A percentile compares a stretch with the other conserved stretches of the same genome.
phyloP scores from a whole-genome alignment of 768 basidiomycete species.

The Tricholoma saponaceum region DNA sequence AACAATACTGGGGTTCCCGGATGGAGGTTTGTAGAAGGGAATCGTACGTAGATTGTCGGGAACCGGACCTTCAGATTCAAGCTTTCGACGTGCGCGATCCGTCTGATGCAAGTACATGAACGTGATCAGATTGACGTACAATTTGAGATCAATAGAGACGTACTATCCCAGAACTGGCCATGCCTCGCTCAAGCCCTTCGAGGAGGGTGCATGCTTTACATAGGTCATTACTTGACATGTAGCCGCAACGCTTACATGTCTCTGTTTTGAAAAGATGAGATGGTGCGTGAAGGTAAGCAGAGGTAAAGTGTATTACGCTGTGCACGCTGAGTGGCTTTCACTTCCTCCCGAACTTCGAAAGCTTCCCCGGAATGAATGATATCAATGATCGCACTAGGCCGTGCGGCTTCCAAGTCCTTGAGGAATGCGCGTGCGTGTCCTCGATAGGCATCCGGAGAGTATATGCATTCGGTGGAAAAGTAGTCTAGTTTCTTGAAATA shows the following conservation, averaged over 20 bases:
- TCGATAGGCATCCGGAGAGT: slow-evolving; percentile 97
- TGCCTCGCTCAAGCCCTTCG: slow-evolving; percentile 86
- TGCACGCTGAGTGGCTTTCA: slow-evolving; percentile 77
- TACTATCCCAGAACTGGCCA: slow-evolving; percentile 61
- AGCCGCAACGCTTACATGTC: slow-evolving; percentile 88
- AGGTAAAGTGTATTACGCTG: slow-evolving; percentile 59
- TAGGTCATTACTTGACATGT: slow-evolving; percentile 95
- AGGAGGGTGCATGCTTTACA: slow-evolving; percentile 91
- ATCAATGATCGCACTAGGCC: slow-evolving; percentile 95
- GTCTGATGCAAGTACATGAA: slow-evolving; percentile 40
- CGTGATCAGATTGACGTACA: background rate
- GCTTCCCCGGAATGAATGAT: slow-evolving; percentile 96
- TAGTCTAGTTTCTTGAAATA: slow-evolving; percentile 99
- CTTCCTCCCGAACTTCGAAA: slow-evolving; percentile 80
- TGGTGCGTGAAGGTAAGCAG: slow-evolving; percentile 2
- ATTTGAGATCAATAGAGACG: slow-evolving; percentile 21
- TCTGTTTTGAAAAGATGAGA: slow-evolving; percentile 44
- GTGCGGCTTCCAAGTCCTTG: slow-evolving; percentile 91
- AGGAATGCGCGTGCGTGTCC: slow-evolving; percentile 93
- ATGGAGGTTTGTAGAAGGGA: slow-evolving; percentile 56
- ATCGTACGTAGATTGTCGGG: slow-evolving; percentile 75
- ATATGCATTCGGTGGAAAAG: slow-evolving; percentile 99
- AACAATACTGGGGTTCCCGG: slow-evolving; percentile 36
- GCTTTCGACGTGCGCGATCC: slow-evolving; percentile 60
- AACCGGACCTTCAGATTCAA: slow-evolving; percentile 53